These are phyloP conservation scores for Hanseniaspora thailandica DNA, from an alignment of 805 yeast genomes.

Conservation along the genomic window DNA sequence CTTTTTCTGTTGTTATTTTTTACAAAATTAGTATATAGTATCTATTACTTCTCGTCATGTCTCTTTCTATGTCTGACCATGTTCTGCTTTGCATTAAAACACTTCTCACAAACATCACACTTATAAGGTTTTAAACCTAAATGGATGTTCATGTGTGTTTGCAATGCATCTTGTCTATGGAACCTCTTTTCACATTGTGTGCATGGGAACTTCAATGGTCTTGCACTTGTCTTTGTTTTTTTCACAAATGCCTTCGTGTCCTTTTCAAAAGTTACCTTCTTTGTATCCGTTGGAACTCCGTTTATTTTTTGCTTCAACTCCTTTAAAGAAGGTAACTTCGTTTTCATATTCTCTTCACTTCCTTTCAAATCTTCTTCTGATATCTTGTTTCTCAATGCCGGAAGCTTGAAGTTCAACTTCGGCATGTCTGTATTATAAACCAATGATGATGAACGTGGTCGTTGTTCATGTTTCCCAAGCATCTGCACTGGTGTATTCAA, in stretches of 20 bases:
- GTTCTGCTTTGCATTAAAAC: constrained; percentile 9
- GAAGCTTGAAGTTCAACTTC: background rate
- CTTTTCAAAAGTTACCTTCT: background rate
- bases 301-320: background rate
- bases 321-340: background rate
- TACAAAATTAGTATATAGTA: background rate
- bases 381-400: background rate
- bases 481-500: background rate
- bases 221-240: background rate
- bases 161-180: constrained; percentile 6
- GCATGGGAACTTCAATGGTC: constrained; percentile 5
- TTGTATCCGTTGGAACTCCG: background rate
- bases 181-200: constrained; percentile 1
- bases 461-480: background rate
- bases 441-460: background rate
- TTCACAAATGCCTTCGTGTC: background rate
- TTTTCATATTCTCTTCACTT: no score
- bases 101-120: background rate
- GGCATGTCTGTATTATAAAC: background rate
- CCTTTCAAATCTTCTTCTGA: no score
- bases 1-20: no score
- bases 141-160: constrained; percentile 14
- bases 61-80: constrained; percentile 9
- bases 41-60: background rate
- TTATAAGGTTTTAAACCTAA: constrained; percentile 8